Conservation (phyloP, 208 protist species). For the Crithidia mellificae region DNA sequence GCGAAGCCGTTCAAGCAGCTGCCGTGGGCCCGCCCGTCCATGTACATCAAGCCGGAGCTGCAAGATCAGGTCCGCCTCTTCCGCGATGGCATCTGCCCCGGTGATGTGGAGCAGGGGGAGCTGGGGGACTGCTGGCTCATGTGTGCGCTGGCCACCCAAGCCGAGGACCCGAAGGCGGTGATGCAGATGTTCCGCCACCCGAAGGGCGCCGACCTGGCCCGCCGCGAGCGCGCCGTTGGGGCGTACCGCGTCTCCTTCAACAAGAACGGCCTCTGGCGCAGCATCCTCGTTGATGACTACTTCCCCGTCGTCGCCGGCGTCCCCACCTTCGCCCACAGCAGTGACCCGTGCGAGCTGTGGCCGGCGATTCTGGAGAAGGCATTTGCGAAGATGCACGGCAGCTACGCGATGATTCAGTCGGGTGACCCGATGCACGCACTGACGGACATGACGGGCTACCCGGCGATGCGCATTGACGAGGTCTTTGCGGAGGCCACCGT, state of each 20-base stretch:
- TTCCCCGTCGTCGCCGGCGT: conserved; percentile 61
- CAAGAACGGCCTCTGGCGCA: conserved; percentile 89
- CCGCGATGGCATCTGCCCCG: conserved; percentile 63
- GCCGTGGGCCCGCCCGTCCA: conserved; percentile 72
- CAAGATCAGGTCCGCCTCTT: conserved; percentile 81
- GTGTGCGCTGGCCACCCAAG: conserved; percentile 72
- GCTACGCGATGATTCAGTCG: conserved; percentile 79
- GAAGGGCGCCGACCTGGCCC: conserved; percentile 41
- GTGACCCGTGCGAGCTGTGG: conserved; percentile 88
- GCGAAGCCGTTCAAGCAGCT: conserved; percentile 48
- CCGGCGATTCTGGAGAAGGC: conserved; percentile 89
- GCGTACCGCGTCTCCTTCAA: conserved; percentile 89
- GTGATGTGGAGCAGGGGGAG: conserved; percentile 70
- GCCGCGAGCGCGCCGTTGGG: conserved; percentile 59
- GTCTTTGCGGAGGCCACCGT: conserved; percentile 42
- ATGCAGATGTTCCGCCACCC: conserved; percentile 79
- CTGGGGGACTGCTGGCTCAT: conserved; percentile 88
- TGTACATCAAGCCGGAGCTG: conserved; percentile 63
- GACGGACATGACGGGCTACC: conserved; percentile 81
- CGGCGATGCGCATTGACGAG: conserved; percentile 77
- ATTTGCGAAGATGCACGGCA: conserved; percentile 88
- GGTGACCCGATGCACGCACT: conserved; percentile 89
- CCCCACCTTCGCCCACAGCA: conserved; percentile 58
- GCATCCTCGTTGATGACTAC: conserved; percentile 88
- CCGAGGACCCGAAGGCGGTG: conserved; percentile 52